Percentiles rank a stretch among this genome's conserved stretches.
phyloP scores from a whole-genome alignment of 192 early-diverging fungal species.

The Radiomyces spectabilis region DNA sequence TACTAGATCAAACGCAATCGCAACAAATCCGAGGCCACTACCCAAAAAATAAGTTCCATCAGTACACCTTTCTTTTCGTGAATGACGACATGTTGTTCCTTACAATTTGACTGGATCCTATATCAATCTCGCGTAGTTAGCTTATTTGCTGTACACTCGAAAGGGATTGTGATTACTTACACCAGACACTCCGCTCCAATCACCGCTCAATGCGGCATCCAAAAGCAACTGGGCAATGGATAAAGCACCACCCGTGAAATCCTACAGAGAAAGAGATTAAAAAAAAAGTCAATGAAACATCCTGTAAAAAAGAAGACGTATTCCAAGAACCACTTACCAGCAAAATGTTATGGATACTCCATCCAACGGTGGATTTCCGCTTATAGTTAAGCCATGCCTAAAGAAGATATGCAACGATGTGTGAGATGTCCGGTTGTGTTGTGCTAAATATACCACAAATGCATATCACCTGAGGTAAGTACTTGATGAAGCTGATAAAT shows the following conservation, averaged over 20 bases:
- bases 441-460: too few species aligned
- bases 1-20: slow-evolving; percentile 74
- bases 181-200: slow-evolving; percentile 53
- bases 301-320: too few species aligned
- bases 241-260: slow-evolving; percentile 75
- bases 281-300: too few species aligned
- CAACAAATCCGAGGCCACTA: slow-evolving; percentile 69
- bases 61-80: too few species aligned
- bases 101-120: slow-evolving; percentile 57
- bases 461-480: slow-evolving; percentile 56
- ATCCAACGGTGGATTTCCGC: slow-evolving; percentile 77
- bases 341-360: slow-evolving; percentile 85
- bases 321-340: slow-evolving; percentile 40
- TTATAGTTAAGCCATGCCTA: slow-evolving; percentile 63
- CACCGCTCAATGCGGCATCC: slow-evolving; percentile 55
- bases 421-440: background rate
- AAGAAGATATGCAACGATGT: slow-evolving; percentile 15
- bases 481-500: slow-evolving; percentile 72
- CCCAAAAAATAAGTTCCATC: slow-evolving; percentile 4
- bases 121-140: background rate
- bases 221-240: slow-evolving; percentile 72
- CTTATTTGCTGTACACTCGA: background rate
- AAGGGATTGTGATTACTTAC: slow-evolving; percentile 22
- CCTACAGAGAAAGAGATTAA: too few species aligned
- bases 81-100: too few species aligned